Evolutionary conservation across 1,284 basidiomycete genomes (phyloP), one percentile per base, ranked within the genome.

Genomic region (Puccinia polysora): DNA sequence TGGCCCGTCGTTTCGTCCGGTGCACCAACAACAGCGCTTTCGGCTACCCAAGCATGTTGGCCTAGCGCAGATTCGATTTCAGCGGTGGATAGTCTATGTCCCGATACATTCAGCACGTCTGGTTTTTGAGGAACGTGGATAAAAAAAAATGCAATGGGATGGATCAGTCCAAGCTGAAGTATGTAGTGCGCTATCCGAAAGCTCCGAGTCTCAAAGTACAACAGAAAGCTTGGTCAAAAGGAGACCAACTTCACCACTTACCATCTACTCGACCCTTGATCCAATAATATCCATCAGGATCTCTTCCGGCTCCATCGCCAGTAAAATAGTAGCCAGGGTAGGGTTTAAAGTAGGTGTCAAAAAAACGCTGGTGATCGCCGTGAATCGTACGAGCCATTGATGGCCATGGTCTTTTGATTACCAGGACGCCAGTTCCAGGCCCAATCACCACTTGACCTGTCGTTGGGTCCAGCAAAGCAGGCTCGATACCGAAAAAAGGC

Each of bases 11-110:
- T 82, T 78, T 95, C 91, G 79, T 95, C 91, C 18, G 87, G 84
- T 2, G 88, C 88, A 30, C 91, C 93, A 74, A 96, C 90, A 30
- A 95, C 92, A 59, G 93, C 94, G 0, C 94, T 91, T 84, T 98
- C 95, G 4, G 93, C 92, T 45, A 97, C 92, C 75, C 94, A 95
- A 74, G 87, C 86, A 84, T 97, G 94, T 77, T 90, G 82, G 80
- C 97, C 95, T 64, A 98, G 84, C 2, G 94, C 94, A 4, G 89
- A 91, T 83, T 98, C 95, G 76, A 98, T 95, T 82, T 98, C 95
- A 73, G 95, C 94, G 0, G 95, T 98, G 49, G 91, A 95, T 69
- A 98, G 84, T 79, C 96, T 89, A 81, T 98, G 95, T 2, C 95
- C 96, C 45, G 95, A 96, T 38, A 95, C 91, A 81, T 92, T 93